Percentiles rank a stretch among this genome's conserved stretches.
phyloP scores from a whole-genome alignment of 345 rosid genomes.

The Trapa incisa region DNA sequence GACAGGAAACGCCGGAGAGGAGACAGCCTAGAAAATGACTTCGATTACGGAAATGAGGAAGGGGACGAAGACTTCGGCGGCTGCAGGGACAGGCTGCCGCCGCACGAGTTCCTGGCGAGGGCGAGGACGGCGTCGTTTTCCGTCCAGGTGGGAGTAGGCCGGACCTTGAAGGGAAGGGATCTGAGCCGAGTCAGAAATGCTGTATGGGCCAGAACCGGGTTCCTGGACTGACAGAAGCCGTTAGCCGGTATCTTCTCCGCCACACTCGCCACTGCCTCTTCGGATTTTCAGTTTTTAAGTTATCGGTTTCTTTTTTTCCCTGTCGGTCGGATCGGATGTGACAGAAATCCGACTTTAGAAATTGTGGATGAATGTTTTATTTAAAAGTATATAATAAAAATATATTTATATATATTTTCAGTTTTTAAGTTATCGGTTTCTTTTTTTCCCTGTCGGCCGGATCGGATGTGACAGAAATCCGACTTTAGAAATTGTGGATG shows the following conservation, averaged over 20 bases:
- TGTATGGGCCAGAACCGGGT: conserved; percentile 10
- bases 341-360: neutral
- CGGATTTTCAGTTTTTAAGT: too few relatives aligned
- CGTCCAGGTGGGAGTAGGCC: conserved; percentile 7
- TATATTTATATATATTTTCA: too few relatives aligned
- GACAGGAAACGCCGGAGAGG: neutral
- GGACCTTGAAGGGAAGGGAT: conserved; percentile 16
- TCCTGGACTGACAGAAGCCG: conserved; percentile 3
- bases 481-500: neutral
- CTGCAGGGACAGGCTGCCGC: conserved; percentile 6
- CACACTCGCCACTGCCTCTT: neutral
- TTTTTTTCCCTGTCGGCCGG: too few relatives aligned
- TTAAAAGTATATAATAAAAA: too few relatives aligned
- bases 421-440: too few relatives aligned
- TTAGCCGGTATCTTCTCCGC: neutral
- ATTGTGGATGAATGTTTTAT: neutral
- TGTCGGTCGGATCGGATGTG: too few relatives aligned
- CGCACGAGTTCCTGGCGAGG: conserved; percentile 14
- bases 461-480: too few relatives aligned
- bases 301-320: too few relatives aligned
- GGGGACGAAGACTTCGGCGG: neutral
- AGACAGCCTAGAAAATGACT: conserved; percentile 1
- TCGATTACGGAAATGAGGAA: conserved; percentile 1
- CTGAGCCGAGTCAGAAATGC: conserved; percentile 12
- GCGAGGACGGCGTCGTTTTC: conserved; percentile 5